Base-by-base conservation (phyloP, 169 alveolate species). In the Cystoisospora suis region DNA sequence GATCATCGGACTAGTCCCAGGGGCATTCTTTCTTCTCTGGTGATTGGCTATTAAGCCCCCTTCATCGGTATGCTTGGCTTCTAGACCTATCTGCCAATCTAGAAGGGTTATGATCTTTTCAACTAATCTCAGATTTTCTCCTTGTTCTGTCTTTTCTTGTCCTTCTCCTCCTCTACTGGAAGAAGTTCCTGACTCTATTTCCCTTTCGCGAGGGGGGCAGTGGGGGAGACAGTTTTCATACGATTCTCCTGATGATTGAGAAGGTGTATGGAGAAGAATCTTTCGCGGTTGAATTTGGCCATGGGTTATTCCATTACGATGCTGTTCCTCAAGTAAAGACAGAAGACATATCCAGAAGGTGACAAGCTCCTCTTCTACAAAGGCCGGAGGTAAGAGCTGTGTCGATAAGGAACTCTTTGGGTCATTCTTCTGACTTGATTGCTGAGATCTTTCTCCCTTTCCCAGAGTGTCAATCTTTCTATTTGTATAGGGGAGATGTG, bases 41-140 rank as follows among this genome's bases (percentile, higher is more conserved):
- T n/a, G n/a, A n/a, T n/a, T n/a, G n/a, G n/a, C n/a, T n/a, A n/a
- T n/a, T n/a, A n/a, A n/a, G n/a, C n/a, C n/a, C n/a, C n/a, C n/a
- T n/a, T n/a, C n/a, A n/a, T n/a, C n/a, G n/a, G n/a, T n/a, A n/a
- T n/a, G n/a, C n/a, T n/a, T n/a, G n/a, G n/a, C n/a, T 4, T 72
- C 83, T 5, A 72, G 36, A n/a, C 83, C 83, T 6, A 38, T 46
- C 42, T 72, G 83, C 83, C 83, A 72, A 38, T 72, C 83, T 17
- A 72, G 83, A 12, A 53, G 29, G 23, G 23, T 53, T 53, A 53
- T 23, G 65, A 15, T 23, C 12, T 15, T 15, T 12, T 53, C n/a
- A n/a, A n/a, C n/a, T n/a, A n/a, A n/a, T n/a, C n/a, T n/a, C n/a
- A n/a, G n/a, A n/a, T n/a, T n/a, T n/a, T n/a, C n/a, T n/a, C n/a